Evolutionary conservation across 2,329 filamentous ascomycete genomes (phyloP).

Genomic region (Fonsecaea pedrosoi): DNA sequence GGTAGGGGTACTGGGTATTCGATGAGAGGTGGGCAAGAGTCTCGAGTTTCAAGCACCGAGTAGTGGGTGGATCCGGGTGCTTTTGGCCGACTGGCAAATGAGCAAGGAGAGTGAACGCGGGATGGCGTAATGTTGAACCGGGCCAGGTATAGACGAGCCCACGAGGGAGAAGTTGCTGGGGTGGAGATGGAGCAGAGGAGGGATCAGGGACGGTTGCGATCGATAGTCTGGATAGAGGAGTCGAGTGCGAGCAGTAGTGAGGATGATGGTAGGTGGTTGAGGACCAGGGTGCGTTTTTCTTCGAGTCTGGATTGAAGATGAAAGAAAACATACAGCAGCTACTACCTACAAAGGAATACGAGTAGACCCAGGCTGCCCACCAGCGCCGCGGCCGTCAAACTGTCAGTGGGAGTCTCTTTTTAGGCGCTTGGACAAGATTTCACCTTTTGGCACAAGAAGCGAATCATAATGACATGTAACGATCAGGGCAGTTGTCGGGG

Average conservation of each 20-base stretch:
- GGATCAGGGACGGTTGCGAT: background rate
- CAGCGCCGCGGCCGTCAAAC: background rate
- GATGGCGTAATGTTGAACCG: constrained; percentile 33
- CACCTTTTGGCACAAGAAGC: constrained; percentile 14
- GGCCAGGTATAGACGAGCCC: constrained; percentile 18
- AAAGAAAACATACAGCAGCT: background rate
- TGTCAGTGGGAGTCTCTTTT: background rate
- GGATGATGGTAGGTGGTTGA: background rate
- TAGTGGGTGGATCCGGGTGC: background rate
- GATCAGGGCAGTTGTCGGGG: constrained; percentile 4
- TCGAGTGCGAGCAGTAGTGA: background rate
- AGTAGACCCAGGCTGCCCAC: constrained; percentile 1
- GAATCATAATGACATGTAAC: constrained; percentile 7
- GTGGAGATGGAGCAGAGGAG: constrained; percentile 15
- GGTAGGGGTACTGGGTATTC: constrained; percentile 2
- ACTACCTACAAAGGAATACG: background rate
- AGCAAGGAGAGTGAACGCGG: constrained; percentile 21
- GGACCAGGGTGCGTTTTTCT: background rate
- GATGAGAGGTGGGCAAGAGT: background rate
- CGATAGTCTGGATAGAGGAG: constrained; percentile 1
- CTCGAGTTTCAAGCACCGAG: constrained; percentile 5
- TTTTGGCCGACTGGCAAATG: constrained; percentile 14
- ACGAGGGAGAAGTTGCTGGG: constrained; percentile 5
- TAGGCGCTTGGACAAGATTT: constrained; percentile 21
- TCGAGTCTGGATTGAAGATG: background rate